Evolutionary conservation across 495 filamentous ascomycete species (phyloP), one percentile per base, ranked within the genome.

Genomic region (Talaromyces adpressus): DNA sequence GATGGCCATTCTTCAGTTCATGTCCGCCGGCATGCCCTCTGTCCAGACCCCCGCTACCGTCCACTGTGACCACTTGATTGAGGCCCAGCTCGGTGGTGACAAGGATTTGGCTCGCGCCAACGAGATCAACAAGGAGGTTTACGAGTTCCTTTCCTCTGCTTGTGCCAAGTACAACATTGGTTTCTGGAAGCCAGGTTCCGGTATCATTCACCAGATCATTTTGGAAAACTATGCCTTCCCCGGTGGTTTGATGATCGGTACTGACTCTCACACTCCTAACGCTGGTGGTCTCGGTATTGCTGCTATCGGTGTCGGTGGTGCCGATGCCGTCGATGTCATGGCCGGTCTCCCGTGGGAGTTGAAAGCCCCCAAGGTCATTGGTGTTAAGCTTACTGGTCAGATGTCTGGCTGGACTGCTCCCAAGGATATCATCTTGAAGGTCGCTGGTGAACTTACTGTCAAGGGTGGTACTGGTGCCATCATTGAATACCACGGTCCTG

Each of bases 111-210:
- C 86, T 61, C 86, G 94, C 71, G 95, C 95, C 67, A 81, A 92
- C 70, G 84, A 85, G 61, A 96, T 97, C 80, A 98, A 98, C 88
- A 97, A 98, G 85, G 94, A 98, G 78, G 94, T 98, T 67, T 98
- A 98, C 80, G 91, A 98, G 77, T 98, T 98, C 85, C 82, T 98
- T 73, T 87, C 93, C 61, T 87, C 88, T 59, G 88, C 95, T 63
- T 98, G 94, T 71, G 94, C 92, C 67, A 98, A 97, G 84, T 98
- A 98, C 85, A 93, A 97, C 82, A 98, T 98, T 73, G 95, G 95
- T 82, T 98, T 98, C 88, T 98, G 94, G 94, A 89, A 84, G 75
- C 95, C 94, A 65, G 94, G 94, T 64, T 98, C 94, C 71, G 94
- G 94, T 85, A 98, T 98, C 81, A 98, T 98, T 73, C 94, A 98